Percentiles rank a stretch among this genome's conserved stretches.
Conservation (phyloP, 495 filamentous ascomycete genomes). For the Penicillium cosmopolitanum region DNA sequence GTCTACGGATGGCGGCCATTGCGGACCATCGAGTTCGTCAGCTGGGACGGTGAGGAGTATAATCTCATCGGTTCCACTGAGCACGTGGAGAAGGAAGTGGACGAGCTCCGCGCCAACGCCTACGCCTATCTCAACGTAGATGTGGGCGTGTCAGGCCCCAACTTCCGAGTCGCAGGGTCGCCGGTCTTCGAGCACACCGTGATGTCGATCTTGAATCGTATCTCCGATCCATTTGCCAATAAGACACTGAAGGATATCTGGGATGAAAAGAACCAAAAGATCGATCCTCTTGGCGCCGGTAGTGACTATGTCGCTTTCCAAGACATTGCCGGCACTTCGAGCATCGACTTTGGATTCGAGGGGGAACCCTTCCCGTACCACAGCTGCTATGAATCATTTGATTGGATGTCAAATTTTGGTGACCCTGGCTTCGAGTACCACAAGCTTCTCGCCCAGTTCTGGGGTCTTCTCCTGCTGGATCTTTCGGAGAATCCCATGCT, state of each 20-base stretch:
- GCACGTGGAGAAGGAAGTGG: slow-evolving; percentile 75
- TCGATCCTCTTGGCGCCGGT: slow-evolving; percentile 73
- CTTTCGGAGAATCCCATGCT: slow-evolving; percentile 78
- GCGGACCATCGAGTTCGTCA: slow-evolving; percentile 90
- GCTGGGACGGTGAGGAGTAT: slow-evolving; percentile 93
- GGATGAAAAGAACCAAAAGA: slow-evolving; percentile 61
- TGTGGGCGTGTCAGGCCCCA: slow-evolving; percentile 72
- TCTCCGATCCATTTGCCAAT: slow-evolving; percentile 73
- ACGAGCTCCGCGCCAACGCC: slow-evolving; percentile 59
- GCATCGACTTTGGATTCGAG: slow-evolving; percentile 81
- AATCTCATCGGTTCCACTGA: slow-evolving; percentile 95
- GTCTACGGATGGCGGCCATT: slow-evolving; percentile 84
- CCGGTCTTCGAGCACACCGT: slow-evolving; percentile 77
- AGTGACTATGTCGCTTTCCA: slow-evolving; percentile 93
- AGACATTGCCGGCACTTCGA: slow-evolving; percentile 88
- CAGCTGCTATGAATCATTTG: slow-evolving; percentile 86
- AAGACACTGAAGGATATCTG: slow-evolving; percentile 75
- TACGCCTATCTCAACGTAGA: slow-evolving; percentile 94
- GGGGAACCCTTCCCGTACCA: slow-evolving; percentile 73
- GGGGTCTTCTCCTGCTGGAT: slow-evolving; percentile 82
- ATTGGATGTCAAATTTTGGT: slow-evolving; percentile 78
- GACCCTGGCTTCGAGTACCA: slow-evolving; percentile 88
- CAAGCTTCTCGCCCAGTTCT: slow-evolving; percentile 74
- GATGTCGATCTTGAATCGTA: slow-evolving; percentile 70
- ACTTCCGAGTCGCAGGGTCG: slow-evolving; percentile 76